phyloP scores from a whole-genome alignment of 2,329 filamentous ascomycete species.

The Xylariales sp. region DNA sequence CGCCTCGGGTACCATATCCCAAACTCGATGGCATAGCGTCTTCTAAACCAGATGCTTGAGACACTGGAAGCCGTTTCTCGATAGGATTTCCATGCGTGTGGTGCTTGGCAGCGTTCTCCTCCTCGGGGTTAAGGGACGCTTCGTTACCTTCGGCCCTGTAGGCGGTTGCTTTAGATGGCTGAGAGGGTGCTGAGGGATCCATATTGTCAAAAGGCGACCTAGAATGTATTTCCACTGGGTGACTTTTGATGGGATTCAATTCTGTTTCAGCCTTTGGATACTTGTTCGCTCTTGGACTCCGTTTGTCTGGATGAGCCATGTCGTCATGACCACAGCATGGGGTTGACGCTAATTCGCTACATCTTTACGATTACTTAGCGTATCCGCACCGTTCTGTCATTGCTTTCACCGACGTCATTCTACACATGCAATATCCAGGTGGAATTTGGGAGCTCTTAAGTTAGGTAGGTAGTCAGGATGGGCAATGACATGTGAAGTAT shows the following conservation, averaged over 20 bases:
- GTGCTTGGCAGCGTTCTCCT: slow-evolving; percentile 15
- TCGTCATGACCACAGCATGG: slow-evolving; percentile 4
- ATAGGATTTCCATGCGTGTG: slow-evolving; percentile 9
- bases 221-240: neutral
- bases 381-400: no score
- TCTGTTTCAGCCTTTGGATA: neutral
- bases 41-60: slow-evolving; percentile 11
- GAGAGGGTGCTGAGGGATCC: slow-evolving; percentile 22
- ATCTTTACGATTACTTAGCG: no score
- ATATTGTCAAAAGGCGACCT: slow-evolving; percentile 13
- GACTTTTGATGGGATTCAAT: neutral
- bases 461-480: no score
- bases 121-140: slow-evolving; percentile 19
- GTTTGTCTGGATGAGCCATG: neutral
- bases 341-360: no score
- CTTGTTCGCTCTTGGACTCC: neutral
- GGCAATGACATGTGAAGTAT: no score
- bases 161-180: slow-evolving; percentile 20
- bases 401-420: no score
- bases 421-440: no score
- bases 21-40: slow-evolving; percentile 23
- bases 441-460: no score
- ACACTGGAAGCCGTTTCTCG: slow-evolving; percentile 17
- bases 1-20: slow-evolving; percentile 20
- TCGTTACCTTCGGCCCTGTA: slow-evolving; percentile 24